phyloP scores from a whole-genome alignment of 805 yeast species.

The Lipomyces sp. region DNA sequence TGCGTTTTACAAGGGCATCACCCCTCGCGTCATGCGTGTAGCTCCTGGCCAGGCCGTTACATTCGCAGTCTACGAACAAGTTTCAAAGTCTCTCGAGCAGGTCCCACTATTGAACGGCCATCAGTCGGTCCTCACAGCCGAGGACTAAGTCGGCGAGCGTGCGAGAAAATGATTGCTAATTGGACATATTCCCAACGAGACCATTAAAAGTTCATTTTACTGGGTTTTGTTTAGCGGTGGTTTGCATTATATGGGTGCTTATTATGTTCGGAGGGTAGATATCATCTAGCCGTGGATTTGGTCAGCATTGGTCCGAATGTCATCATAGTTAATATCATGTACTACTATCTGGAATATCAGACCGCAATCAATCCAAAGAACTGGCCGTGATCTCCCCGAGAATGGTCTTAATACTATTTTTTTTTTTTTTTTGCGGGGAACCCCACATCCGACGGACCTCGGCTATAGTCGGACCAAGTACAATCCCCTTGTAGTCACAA shows the following conservation, averaged over 20 bases:
- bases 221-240: neutral
- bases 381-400: too few relatives aligned
- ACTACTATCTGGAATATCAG: neutral
- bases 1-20: slow-evolving; percentile 94
- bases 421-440: too few relatives aligned
- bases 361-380: too few relatives aligned
- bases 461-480: too few relatives aligned
- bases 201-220: neutral
- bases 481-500: too few relatives aligned
- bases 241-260: neutral
- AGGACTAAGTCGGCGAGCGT: slow-evolving; percentile 11
- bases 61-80: slow-evolving; percentile 92
- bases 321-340: neutral
- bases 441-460: too few relatives aligned
- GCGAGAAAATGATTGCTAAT: neutral
- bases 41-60: slow-evolving; percentile 99
- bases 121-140: slow-evolving; percentile 28
- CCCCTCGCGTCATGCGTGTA: slow-evolving; percentile 98
- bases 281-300: neutral
- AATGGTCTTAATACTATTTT: too few relatives aligned
- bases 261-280: neutral
- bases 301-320: neutral
- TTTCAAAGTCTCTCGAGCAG: slow-evolving; percentile 64
- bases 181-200: neutral
- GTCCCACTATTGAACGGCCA: slow-evolving; percentile 28